Evolutionary conservation across 345 rosid species (phyloP).

Genomic region (Eucalyptus caleyi): DNA sequence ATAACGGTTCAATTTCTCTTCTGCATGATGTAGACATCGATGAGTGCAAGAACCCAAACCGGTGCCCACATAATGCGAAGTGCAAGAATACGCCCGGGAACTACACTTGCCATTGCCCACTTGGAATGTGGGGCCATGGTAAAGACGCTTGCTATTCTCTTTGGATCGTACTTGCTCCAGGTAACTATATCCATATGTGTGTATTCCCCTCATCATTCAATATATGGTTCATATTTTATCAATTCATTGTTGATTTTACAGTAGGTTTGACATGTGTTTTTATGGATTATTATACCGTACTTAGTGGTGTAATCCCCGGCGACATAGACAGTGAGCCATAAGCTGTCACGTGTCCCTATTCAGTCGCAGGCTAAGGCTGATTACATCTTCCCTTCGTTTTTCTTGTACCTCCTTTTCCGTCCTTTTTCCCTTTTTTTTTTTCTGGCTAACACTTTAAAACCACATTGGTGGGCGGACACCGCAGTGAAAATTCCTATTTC

Average conservation of each 20-base stretch:
- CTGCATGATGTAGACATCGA: not conserved
- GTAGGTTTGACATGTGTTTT: not conserved
- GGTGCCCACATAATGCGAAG: accelerated
- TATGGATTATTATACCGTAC: too few species aligned
- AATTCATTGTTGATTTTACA: not conserved
- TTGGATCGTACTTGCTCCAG: accelerated
- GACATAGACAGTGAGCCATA: too few species aligned
- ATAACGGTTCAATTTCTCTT: too few species aligned
- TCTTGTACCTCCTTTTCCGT: not conserved
- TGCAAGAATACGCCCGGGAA: not conserved
- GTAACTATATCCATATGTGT: not conserved
- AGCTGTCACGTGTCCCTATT: not conserved
- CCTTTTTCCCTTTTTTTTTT: accelerated
- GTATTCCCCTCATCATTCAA: not conserved
- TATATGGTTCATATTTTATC: not conserved
- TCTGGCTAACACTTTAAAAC: not conserved
- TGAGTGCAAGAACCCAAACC: accelerated
- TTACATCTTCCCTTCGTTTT: not conserved
- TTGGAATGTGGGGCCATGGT: not conserved
- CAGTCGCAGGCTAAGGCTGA: not conserved
- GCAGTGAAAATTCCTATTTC: not conserved
- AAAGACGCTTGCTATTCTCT: accelerated
- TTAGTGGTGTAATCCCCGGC: not conserved
- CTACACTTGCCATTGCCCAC: not conserved
- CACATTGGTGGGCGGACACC: not conserved